Evolutionary conservation across 495 filamentous ascomycete genomes (phyloP).

Genomic region (Xylona heveae): DNA sequence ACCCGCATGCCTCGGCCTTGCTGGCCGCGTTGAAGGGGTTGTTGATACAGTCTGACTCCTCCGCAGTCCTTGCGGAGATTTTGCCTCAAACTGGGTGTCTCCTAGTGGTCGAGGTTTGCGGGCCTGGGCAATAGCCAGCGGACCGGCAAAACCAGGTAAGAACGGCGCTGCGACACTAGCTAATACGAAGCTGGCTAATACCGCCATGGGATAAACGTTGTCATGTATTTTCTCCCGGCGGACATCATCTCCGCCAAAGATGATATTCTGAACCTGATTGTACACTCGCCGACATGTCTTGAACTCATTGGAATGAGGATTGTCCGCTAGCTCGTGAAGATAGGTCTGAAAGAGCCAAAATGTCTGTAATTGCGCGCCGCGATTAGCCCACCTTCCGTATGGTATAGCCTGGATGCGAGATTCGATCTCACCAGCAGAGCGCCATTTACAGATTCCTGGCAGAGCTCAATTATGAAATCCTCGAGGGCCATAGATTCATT

Average conservation of each 20-base stretch:
- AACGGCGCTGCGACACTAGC: slow-evolving; percentile 31
- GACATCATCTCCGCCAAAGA: slow-evolving; percentile 42
- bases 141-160: slow-evolving; percentile 31
- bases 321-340: slow-evolving; percentile 47
- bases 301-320: slow-evolving; percentile 46
- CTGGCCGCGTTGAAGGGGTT: slow-evolving; percentile 22
- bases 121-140: slow-evolving; percentile 52
- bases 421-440: slow-evolving; percentile 39
- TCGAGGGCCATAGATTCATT: slow-evolving; percentile 71
- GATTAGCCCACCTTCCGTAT: not conserved
- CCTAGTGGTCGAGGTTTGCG: slow-evolving; percentile 36
- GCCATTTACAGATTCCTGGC: slow-evolving; percentile 58
- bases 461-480: slow-evolving; percentile 59
- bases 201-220: slow-evolving; percentile 49
- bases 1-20: slow-evolving; percentile 18
- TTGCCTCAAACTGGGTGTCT: slow-evolving; percentile 31
- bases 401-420: slow-evolving; percentile 3
- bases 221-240: slow-evolving; percentile 51
- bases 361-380: slow-evolving; percentile 25
- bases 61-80: not conserved
- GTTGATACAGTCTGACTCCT: slow-evolving; percentile 45
- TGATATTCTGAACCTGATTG: slow-evolving; percentile 62
- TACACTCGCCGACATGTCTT: slow-evolving; percentile 52
- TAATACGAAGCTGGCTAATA: slow-evolving; percentile 48
- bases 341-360: slow-evolving; percentile 74